Evolutionary conservation across 2,329 filamentous ascomycete species (phyloP).

Genomic region (Gnomoniopsis sp.): DNA sequence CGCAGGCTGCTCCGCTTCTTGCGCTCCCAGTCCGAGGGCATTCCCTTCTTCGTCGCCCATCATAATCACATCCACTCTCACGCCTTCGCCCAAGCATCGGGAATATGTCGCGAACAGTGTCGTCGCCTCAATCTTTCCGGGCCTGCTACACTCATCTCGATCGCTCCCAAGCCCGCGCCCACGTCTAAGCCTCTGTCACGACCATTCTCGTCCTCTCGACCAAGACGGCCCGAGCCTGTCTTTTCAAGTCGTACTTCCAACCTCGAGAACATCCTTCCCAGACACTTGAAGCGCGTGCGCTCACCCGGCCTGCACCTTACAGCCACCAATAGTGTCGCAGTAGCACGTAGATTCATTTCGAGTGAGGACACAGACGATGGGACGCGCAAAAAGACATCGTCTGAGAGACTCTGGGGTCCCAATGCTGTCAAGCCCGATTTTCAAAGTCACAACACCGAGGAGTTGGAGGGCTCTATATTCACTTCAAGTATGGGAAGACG

Average conservation of each 20-base stretch:
- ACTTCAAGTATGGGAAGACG: slow-evolving; percentile 63
- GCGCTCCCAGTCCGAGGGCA: slow-evolving; percentile 62
- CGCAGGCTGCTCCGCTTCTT: slow-evolving; percentile 67
- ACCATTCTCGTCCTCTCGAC: slow-evolving; percentile 3
- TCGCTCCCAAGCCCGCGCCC: not conserved
- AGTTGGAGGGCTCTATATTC: slow-evolving; percentile 57
- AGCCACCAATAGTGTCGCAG: slow-evolving; percentile 2
- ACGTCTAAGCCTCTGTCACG: not conserved
- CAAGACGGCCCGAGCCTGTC: not conserved
- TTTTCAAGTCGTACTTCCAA: slow-evolving; percentile 22
- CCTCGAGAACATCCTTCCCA: slow-evolving; percentile 25
- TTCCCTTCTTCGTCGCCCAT: slow-evolving; percentile 47
- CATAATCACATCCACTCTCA: slow-evolving; percentile 9
- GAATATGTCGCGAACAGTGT: not conserved
- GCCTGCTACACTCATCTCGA: not conserved
- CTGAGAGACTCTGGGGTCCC: slow-evolving; percentile 46
- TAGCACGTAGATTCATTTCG: slow-evolving; percentile 27
- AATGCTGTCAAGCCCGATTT: slow-evolving; percentile 29
- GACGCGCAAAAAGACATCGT: slow-evolving; percentile 36
- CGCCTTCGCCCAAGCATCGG: not conserved
- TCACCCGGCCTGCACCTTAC: slow-evolving; percentile 5
- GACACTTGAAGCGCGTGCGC: slow-evolving; percentile 18
- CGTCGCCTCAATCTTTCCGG: not conserved
- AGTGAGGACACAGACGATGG: slow-evolving; percentile 22
- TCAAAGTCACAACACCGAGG: slow-evolving; percentile 12